A percentile compares a stretch with the other conserved stretches of the same genome.
phyloP scores from a whole-genome alignment of 2,329 filamentous ascomycete species.

The Colletotrichum sp. region DNA sequence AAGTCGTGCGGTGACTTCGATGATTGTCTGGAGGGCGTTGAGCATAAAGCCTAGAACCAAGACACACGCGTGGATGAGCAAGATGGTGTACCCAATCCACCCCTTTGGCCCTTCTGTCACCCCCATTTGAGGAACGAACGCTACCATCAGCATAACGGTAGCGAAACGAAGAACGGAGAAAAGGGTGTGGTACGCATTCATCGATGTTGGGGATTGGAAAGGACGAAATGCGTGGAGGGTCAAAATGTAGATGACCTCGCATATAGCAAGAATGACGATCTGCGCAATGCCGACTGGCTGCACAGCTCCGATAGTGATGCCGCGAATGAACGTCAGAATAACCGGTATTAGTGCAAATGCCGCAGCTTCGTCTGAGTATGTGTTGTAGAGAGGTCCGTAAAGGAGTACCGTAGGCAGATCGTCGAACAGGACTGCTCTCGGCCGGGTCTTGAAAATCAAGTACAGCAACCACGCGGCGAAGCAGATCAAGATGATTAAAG shows the following conservation, averaged over 20 bases:
- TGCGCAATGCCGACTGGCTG: constrained; percentile 94
- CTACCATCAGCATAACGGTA: constrained; percentile 76
- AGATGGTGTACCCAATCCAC: constrained; percentile 93
- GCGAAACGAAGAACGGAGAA: constrained; percentile 81
- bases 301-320: constrained; percentile 89
- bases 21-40: constrained; percentile 86
- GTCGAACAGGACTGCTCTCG: constrained; percentile 89
- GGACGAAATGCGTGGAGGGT: constrained; percentile 90
- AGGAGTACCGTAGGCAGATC: constrained; percentile 87
- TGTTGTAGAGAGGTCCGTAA: constrained; percentile 96
- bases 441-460: constrained; percentile 80
- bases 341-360: constrained; percentile 89
- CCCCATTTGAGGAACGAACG: constrained; percentile 84
- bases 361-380: constrained; percentile 91
- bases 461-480: constrained; percentile 82
- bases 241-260: constrained; percentile 88
- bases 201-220: constrained; percentile 89
- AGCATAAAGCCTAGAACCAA: constrained; percentile 92
- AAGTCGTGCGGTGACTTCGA: constrained; percentile 85
- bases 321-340: constrained; percentile 82
- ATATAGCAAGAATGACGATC: constrained; percentile 89
- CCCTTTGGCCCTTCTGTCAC: constrained; percentile 82
- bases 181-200: constrained; percentile 94
- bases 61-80: constrained; percentile 84
- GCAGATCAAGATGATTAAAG: constrained; percentile 74